Percentiles rank a stretch among this genome's conserved stretches.
Evolutionary conservation across 2,329 filamentous ascomycete genomes (phyloP).

Genomic region (Exserohilum turcica): DNA sequence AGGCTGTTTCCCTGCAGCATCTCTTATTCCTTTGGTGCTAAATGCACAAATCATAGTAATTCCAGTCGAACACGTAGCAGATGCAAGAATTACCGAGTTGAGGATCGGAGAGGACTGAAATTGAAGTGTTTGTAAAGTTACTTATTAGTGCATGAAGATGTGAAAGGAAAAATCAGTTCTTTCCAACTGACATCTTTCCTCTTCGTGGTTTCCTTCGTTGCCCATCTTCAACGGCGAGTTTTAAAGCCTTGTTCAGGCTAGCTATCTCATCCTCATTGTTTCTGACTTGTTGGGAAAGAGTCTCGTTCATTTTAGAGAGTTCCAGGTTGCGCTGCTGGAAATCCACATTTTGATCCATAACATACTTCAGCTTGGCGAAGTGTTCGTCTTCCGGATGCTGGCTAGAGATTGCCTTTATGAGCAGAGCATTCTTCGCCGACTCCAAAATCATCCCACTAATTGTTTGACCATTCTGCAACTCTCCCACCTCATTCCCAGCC

Average conservation of each 20-base stretch:
- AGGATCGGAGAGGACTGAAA: background rate
- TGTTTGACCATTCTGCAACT: slow-evolving; percentile 11
- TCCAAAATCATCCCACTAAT: slow-evolving; percentile 20
- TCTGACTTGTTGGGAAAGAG: slow-evolving; percentile 7
- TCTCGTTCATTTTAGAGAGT: background rate
- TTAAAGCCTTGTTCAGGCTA: slow-evolving; percentile 13
- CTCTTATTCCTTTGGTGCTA: slow-evolving; percentile 13
- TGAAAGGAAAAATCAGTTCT: slow-evolving; percentile 1
- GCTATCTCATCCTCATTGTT: slow-evolving; percentile 5
- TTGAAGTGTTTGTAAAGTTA: background rate
- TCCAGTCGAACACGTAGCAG: slow-evolving; percentile 4
- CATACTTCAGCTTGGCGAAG: slow-evolving; percentile 1
- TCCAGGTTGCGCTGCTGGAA: slow-evolving; percentile 6
- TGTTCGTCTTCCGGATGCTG: slow-evolving; percentile 2
- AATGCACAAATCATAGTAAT: slow-evolving; percentile 15
- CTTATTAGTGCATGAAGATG: background rate
- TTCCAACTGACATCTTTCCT: slow-evolving; percentile 1
- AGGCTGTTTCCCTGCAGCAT: background rate
- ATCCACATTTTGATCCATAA: slow-evolving; percentile 15
- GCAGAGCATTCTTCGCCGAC: slow-evolving; percentile 17
- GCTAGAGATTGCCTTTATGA: slow-evolving; percentile 4
- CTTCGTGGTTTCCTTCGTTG: slow-evolving; percentile 8
- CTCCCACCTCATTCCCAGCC: background rate
- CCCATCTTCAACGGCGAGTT: slow-evolving; percentile 8
- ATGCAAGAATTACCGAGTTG: slow-evolving; percentile 9